Percentiles rank a stretch among this genome's conserved stretches.
Evolutionary conservation across 805 yeast genomes (phyloP).

Genomic region (Candida michaelii): DNA sequence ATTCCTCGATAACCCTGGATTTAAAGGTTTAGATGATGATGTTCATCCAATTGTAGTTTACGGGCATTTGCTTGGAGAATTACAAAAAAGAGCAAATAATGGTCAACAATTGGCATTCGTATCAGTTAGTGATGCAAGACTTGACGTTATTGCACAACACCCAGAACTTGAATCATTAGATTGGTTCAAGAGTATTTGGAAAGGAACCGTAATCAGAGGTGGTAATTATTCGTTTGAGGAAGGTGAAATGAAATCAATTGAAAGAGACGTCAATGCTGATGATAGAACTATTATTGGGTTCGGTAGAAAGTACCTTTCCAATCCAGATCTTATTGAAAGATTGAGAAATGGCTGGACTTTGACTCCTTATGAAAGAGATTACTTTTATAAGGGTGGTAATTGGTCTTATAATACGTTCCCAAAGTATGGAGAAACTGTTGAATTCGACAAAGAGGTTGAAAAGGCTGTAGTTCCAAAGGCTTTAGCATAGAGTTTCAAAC

Average conservation of each 20-base stretch:
- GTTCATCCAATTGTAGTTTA: constrained; percentile 26
- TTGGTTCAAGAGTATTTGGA: constrained; percentile 30
- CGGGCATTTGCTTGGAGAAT: constrained; percentile 29
- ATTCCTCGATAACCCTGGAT: constrained; percentile 21
- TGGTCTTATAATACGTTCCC: constrained; percentile 24
- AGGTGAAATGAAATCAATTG: constrained; percentile 6
- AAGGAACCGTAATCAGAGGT: constrained; percentile 19
- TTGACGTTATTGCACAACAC: constrained; percentile 20
- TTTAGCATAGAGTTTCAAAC: constrained; percentile 5
- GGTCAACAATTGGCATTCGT: constrained; percentile 36
- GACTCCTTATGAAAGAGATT: constrained; percentile 33
- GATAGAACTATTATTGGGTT: constrained; percentile 44
- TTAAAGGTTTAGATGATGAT: constrained; percentile 12
- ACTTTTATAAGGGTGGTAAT: constrained; percentile 36
- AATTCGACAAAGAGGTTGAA: constrained; percentile 15
- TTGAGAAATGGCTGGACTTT: constrained; percentile 27
- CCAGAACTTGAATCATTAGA: constrained; percentile 16
- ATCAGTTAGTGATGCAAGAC: constrained; percentile 21
- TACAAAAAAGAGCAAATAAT: constrained; percentile 26
- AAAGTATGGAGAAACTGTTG: constrained; percentile 13
- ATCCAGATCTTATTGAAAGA: constrained; percentile 44
- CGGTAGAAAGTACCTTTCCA: constrained; percentile 44
- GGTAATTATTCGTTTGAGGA: constrained; percentile 18
- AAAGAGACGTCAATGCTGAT: constrained; percentile 13
- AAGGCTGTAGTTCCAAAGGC: constrained; percentile 10